Base-by-base conservation (phyloP, 208 protist species). In the Trypanosoma brucei region DNA sequence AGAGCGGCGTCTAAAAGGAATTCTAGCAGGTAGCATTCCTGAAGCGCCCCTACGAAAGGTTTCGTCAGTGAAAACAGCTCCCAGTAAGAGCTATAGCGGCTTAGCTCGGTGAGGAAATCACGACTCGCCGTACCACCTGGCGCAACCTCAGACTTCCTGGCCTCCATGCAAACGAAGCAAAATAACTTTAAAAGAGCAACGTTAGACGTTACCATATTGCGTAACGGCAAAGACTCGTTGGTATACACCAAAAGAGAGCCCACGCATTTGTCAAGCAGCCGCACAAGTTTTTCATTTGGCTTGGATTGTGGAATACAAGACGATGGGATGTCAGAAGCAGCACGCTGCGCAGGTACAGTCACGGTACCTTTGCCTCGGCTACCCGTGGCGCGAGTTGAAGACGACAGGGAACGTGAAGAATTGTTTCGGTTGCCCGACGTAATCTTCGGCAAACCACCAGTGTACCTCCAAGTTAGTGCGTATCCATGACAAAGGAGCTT, bases 1-100 rank as follows among this genome's bases (percentile, higher is more conserved):
- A 95, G 75, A 5, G 84, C 86, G n/a, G 70, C 83, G 65, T 95
- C 90, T n/a, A 95, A 72, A 13, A 95, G 69, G 45, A 91, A 93
- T 64, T 95, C 86, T 9, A 80, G 62, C 53, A 90, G 67, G 59
- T 93, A 95, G 59, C 83, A 88, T 54, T 88, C 79, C 39, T 75
- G 75, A 14, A 86, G 52, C 7, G 68, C 36, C 31, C 68, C 59
- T 14, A 62, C 31, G 48, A 65, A 33, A 3, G 64, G 57, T 37
- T 56, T 33, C 8, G 59, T 62, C 7, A 62, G 22, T 9, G 58
- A 9, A 55, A 63, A 63, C 3, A 44, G 4, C 31, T 52, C 37
- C 65, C 63, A 70, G 31, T 63, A 44, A 35, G 54, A 62, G n/a
- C 30, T 35, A n/a, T 93, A 68, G 48, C 70, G 68, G 46, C 66